A percentile compares a stretch with the other conserved stretches of the same genome.
Conservation (phyloP, 2,329 filamentous ascomycete genomes). For the Juglanconis sp. region DNA sequence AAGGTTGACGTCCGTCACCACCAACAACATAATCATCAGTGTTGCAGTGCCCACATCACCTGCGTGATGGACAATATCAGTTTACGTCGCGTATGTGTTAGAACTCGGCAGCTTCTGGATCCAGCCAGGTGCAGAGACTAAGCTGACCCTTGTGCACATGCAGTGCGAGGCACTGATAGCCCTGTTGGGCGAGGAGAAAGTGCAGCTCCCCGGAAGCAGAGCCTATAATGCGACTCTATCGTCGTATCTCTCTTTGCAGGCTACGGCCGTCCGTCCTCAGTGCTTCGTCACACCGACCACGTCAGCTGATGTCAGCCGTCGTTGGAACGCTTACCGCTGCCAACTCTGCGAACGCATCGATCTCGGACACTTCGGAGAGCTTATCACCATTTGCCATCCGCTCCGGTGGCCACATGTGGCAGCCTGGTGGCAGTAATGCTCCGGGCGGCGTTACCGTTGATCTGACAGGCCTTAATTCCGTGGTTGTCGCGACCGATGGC, state of each 20-base stretch:
- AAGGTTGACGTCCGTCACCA: no score
- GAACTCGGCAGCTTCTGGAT: no score
- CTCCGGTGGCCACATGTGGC: conserved; percentile 3
- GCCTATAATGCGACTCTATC: neutral
- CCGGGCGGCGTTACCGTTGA: conserved; percentile 7
- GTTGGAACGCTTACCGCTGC: neutral
- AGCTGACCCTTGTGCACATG: no score
- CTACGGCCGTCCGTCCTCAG: neutral
- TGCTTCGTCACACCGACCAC: neutral
- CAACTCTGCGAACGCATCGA: neutral
- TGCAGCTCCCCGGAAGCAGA: neutral
- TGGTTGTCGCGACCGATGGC: neutral
- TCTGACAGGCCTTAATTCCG: neutral
- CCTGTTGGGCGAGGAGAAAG: neutral
- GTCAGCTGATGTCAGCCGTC: neutral
- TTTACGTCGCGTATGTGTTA: no score
- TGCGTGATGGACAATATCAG: no score
- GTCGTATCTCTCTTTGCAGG: neutral
- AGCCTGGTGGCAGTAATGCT: neutral
- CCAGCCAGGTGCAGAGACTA: no score
- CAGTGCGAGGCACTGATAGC: neutral
- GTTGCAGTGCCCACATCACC: no score
- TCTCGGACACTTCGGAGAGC: neutral
- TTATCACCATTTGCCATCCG: conserved; percentile 1
- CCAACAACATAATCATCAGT: no score